Base-by-base conservation (phyloP, 169 alveolate genomes). In the Amoebophrya sp. region DNA sequence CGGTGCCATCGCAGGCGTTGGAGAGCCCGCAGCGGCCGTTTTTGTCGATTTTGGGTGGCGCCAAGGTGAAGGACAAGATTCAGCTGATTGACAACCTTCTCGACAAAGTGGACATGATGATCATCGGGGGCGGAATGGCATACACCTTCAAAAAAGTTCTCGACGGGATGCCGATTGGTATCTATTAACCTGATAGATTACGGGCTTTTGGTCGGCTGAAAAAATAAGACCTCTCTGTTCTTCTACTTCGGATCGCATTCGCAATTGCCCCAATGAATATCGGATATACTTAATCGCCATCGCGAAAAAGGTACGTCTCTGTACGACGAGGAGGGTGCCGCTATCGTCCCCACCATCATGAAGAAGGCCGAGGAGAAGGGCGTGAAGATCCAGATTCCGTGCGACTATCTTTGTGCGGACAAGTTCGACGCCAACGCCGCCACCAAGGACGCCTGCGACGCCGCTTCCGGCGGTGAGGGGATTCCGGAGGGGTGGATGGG, bases 71-170 rank as follows among this genome's bases (percentile, higher is more conserved):
- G 45, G 99, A 98, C 93, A 99, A 99, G 95, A 98, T 99, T 92
- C 97, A 98, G 94, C 96, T 99, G 42, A 98, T 99, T 91, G 94
- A 94, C 92, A 96, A 97, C 93, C 88, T 99, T 90, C 94, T 98
- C 88, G 99, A 96, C 89, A 96, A 97, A 92, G 99, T 97, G 41
- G 98, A 98, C 91, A 95, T 95, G 93, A 96, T 99, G 98, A 97
- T 98, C 70, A 96, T 99, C 70, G 99, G 99, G 13, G 99, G 99
- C 88, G 99, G 99, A 26, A 99, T 98, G 99, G 99, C 99, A 31
- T 98, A 96, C 96, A 98, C 99, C 41, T 99, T 98, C 97, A 94
- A 96, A 89, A 96, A 97, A 91, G 90, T 43, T 50, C 70, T 45
- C 29, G 89, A 87, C 42, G 90, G 70, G 31, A 87, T n/a, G n/a